These are phyloP conservation scores for Pisolithus tinctorius DNA, from an alignment of 768 basidiomycete genomes.

Conservation along the genomic window DNA sequence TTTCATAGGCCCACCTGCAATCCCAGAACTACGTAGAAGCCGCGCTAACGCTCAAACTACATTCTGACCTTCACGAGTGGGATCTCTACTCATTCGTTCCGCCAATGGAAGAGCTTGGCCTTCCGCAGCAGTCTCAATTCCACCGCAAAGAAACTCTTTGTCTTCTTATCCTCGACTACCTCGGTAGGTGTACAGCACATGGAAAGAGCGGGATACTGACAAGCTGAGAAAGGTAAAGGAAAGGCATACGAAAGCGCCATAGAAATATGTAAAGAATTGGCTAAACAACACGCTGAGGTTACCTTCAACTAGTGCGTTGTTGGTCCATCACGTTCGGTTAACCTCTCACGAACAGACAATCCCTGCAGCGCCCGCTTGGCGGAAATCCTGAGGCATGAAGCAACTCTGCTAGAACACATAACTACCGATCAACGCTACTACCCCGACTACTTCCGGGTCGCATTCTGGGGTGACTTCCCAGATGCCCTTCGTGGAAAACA, in stretches of 20 bases:
- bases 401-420: conserved; percentile 82
- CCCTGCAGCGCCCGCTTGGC: conserved; percentile 64
- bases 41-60: conserved; percentile 86
- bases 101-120: conserved; percentile 82
- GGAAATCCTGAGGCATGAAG: conserved; percentile 82
- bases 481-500: conserved; percentile 80
- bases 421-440: conserved; percentile 79
- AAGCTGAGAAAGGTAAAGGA: conserved; percentile 61
- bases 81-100: conserved; percentile 72
- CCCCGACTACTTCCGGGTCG: conserved; percentile 89
- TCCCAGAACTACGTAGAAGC: conserved; percentile 91
- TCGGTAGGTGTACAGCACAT: conserved; percentile 45
- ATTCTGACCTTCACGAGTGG: conserved; percentile 93
- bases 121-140: conserved; percentile 92
- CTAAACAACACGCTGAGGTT: conserved; percentile 78
- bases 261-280: conserved; percentile 88
- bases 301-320: conserved; percentile 82
- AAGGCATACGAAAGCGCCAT: conserved; percentile 97
- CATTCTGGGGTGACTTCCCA: conserved; percentile 91
- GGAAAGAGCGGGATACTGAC: conserved; percentile 4
- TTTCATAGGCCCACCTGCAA: conserved; percentile 70
- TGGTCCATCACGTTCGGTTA: neutral
- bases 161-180: conserved; percentile 87
- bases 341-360: neutral
- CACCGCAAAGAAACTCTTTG: conserved; percentile 91